Evolutionary conservation across 257 asterid species (phyloP).

Genomic region (Solanum chmielewskii): DNA sequence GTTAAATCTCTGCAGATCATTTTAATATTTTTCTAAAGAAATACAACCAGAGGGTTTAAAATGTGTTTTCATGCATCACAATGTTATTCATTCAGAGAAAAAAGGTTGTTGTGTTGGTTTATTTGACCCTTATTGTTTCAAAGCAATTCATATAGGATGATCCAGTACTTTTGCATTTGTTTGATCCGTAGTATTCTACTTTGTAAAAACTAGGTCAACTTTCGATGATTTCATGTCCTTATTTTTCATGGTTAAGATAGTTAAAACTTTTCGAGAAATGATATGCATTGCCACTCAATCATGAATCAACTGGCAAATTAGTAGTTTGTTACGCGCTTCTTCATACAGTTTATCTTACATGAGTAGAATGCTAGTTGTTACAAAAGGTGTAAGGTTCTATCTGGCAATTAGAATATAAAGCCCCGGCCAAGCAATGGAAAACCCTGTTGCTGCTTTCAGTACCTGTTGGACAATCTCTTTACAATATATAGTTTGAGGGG

Average conservation of each 20-base stretch:
- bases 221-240: background rate
- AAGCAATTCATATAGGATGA: background rate
- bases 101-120: background rate
- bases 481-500: background rate
- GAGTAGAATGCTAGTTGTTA: background rate
- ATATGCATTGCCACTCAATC: background rate
- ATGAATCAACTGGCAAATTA: background rate
- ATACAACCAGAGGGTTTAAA: background rate
- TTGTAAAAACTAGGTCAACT: background rate
- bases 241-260: background rate
- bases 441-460: background rate
- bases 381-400: background rate
- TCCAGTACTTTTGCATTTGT: background rate
- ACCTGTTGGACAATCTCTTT: background rate
- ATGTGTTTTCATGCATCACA: background rate
- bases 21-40: background rate
- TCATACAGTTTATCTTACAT: background rate
- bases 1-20: background rate
- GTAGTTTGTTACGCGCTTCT: background rate
- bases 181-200: background rate
- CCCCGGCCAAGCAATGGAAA: background rate
- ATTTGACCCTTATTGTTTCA: background rate
- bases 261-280: background rate
- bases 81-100: background rate
- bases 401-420: background rate